Evolutionary conservation across 2,329 filamentous ascomycete species (phyloP).

Genomic region (Tolypocladium cylindrosporum): DNA sequence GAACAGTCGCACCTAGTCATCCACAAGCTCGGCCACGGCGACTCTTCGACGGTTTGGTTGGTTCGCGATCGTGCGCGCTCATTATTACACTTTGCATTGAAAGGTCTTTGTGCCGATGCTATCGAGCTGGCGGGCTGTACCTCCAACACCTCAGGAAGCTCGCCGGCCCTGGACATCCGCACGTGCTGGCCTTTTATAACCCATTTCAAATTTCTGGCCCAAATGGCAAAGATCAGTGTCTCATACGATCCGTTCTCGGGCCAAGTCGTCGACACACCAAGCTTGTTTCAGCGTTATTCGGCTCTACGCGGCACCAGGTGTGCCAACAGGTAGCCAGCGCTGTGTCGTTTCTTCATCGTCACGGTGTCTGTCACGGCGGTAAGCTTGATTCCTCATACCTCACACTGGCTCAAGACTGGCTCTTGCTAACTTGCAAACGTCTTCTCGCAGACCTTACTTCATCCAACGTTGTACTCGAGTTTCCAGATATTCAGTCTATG

Average conservation of each 20-base stretch:
- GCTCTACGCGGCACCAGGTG: background rate
- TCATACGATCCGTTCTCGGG: background rate
- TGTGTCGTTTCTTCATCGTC: constrained; percentile 3
- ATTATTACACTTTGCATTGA: constrained; percentile 1
- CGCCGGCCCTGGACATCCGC: constrained; percentile 3
- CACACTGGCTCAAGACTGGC: no score
- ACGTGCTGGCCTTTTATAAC: background rate
- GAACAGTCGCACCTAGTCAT: constrained; percentile 3
- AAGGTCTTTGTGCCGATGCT: constrained; percentile 4
- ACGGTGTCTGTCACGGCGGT: constrained; percentile 6
- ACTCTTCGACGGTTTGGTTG: constrained; percentile 7
- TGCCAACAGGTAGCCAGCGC: constrained; percentile 6
- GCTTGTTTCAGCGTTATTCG: background rate
- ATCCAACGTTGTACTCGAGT: constrained; percentile 1
- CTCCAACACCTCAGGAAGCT: constrained; percentile 1
- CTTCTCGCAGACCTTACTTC: background rate
- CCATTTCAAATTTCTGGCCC: constrained; percentile 1
- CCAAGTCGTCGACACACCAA: background rate
- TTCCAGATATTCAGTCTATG: constrained; percentile 1
- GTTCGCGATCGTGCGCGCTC: background rate
- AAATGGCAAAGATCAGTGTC: constrained; percentile 3
- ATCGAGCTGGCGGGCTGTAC: background rate
- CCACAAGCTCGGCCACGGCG: constrained; percentile 8
- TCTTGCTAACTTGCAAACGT: no score
- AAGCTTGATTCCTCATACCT: background rate